Base-by-base conservation (phyloP, 192 early-diverging fungal genomes). In the Mortierella antarctica region DNA sequence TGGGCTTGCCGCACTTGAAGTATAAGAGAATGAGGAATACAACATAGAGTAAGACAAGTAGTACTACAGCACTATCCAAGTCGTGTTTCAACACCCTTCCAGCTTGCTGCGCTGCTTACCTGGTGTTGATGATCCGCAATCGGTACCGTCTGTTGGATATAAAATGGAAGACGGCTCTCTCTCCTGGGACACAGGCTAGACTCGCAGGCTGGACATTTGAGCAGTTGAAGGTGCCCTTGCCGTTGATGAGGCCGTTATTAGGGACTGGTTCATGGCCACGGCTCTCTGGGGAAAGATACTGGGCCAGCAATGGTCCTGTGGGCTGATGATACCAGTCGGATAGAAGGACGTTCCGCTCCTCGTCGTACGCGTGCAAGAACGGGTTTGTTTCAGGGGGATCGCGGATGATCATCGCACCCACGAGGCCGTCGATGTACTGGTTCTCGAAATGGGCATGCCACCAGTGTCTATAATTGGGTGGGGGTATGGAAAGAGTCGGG, bases 91-190 rank as follows among this genome's bases (percentile, higher is more conserved):
- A n/a, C n/a, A n/a, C n/a, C n/a, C n/a, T n/a, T n/a, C n/a, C n/a
- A n/a, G n/a, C n/a, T n/a, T n/a, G n/a, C 17, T 17, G 49, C 49
- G 17, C 17, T 17, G 49, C 41, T 14, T 73, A 84, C 83, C 72
- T 74, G 18, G 87, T 87, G 63, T 86, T 86, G 72, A 93, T 86
- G n/a, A 93, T 55, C 7, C 92, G 84, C 65, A 93, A 58, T 12
- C 89, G 87, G 80, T 91, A 91, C 44, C 69, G 77, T 44, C 73
- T 55, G 20, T 69, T 75, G 5, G 73, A 54, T 7, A 77, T 48
- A 49, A 84, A 72, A 49, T 77, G 70, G 54, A 84, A 67, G 9
- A 77, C 58, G 9, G 83, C 61, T 8, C 74, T 50, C 13, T 72
- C 73, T 0, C 57, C 67, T 51, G 57, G 39, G 1, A 20, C 47